Percentiles rank a stretch among this genome's conserved stretches.
These are phyloP conservation scores for Puccinia hordei DNA, from an alignment of 1,284 basidiomycete species.

Conservation along the genomic window DNA sequence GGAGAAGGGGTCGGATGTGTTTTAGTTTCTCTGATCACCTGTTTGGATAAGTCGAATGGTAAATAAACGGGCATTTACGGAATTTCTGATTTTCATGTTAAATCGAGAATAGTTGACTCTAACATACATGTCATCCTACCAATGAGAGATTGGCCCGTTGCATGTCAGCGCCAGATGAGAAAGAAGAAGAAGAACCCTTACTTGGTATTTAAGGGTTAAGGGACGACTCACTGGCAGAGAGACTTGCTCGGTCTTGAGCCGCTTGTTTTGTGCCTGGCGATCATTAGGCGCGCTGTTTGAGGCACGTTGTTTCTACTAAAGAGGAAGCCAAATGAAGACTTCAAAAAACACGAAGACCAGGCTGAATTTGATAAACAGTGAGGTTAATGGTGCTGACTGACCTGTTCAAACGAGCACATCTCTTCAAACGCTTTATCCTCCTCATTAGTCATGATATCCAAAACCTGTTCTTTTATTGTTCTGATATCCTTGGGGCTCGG, in stretches of 20 bases:
- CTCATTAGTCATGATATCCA: background rate
- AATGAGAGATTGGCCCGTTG: background rate
- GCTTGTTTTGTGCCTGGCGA: slow-evolving; percentile 15
- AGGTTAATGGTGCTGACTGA: slow-evolving; percentile 11
- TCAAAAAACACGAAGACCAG: slow-evolving; percentile 3
- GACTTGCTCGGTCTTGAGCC: slow-evolving; percentile 24
- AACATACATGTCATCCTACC: slow-evolving; percentile 43
- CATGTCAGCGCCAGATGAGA: background rate
- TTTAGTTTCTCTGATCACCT: background rate
- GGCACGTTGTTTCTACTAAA: slow-evolving; percentile 44
- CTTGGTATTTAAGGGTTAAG: background rate
- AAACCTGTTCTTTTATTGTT: slow-evolving; percentile 13
- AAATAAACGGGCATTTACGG: slow-evolving; percentile 15
- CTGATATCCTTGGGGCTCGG: slow-evolving; percentile 37
- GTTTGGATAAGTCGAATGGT: background rate
- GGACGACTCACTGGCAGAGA: slow-evolving; percentile 18
- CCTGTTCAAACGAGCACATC: slow-evolving; percentile 35
- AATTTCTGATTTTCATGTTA: slow-evolving; percentile 45
- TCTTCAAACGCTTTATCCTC: slow-evolving; percentile 16
- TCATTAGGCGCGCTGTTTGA: slow-evolving; percentile 28
- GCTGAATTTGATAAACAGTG: background rate
- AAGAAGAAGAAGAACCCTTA: background rate
- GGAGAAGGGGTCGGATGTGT: background rate
- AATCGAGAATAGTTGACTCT: slow-evolving; percentile 39
- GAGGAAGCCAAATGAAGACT: slow-evolving; percentile 17